These are phyloP conservation scores for Pseudevernia furfuracea DNA, from an alignment of 495 filamentous ascomycete genomes.

Conservation along the genomic window DNA sequence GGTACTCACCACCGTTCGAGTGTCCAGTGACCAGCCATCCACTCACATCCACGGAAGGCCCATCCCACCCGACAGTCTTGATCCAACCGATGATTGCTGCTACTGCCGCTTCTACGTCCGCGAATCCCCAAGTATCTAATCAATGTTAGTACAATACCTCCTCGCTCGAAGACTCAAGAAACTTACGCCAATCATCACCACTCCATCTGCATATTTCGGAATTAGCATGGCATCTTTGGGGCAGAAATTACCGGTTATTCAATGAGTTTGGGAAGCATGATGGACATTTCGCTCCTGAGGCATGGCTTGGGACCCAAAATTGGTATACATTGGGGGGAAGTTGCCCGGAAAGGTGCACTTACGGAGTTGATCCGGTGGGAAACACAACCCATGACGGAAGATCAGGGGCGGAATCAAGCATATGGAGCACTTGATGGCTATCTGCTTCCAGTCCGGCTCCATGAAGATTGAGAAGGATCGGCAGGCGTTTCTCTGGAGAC, in stretches of 20 bases:
- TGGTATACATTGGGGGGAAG: background rate
- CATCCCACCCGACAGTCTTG: constrained; percentile 38
- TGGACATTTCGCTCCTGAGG: background rate
- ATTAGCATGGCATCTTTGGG: background rate
- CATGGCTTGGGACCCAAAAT: background rate
- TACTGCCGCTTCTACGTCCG: constrained; percentile 49
- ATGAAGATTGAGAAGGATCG: constrained; percentile 45
- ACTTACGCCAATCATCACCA: constrained; percentile 55
- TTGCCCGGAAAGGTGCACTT: background rate
- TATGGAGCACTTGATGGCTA: constrained; percentile 37
- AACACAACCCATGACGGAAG: constrained; percentile 51
- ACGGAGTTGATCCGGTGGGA: constrained; percentile 49
- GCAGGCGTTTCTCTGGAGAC: constrained; percentile 25
- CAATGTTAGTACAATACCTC: constrained; percentile 16
- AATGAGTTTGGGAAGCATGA: too few species aligned
- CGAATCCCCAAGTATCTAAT: constrained; percentile 49
- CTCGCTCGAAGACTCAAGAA: background rate
- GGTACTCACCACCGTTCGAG: constrained; percentile 46
- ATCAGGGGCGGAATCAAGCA: constrained; percentile 43
- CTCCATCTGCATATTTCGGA: constrained; percentile 38
- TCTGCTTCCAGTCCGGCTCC: constrained; percentile 53
- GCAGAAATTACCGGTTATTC: too few species aligned
- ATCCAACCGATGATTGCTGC: constrained; percentile 47
- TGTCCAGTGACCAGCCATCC: constrained; percentile 51
- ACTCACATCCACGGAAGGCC: constrained; percentile 37